phyloP scores from a whole-genome alignment of 257 asterid genomes.

The Solanum chmielewskii region DNA sequence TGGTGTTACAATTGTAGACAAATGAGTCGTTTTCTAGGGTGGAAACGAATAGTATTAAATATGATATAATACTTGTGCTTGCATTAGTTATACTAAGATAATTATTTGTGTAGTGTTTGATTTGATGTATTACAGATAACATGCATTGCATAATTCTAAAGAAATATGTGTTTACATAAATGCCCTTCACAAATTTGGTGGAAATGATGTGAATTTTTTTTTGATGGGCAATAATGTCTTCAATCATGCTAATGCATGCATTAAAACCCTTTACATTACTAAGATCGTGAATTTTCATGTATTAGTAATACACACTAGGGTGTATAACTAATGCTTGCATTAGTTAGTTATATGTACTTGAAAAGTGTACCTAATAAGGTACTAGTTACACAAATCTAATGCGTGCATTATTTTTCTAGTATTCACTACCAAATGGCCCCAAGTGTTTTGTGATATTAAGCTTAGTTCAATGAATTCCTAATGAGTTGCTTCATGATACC shows the following conservation, averaged over 20 bases:
- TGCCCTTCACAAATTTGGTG: not conserved
- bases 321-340: not conserved
- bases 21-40: not conserved
- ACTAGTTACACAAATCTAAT: not conserved
- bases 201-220: not conserved
- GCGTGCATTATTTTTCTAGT: not conserved
- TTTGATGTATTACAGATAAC: not conserved
- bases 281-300: no score
- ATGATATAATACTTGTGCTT: not conserved
- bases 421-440: not conserved
- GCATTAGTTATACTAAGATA: not conserved
- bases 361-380: not conserved
- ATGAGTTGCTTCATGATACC: not conserved
- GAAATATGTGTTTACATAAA: no score
- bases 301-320: not conserved
- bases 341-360: not conserved
- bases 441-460: not conserved
- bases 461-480: not conserved
- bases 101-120: not conserved
- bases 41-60: not conserved
- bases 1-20: not conserved
- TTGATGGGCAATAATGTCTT: not conserved
- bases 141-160: no score
- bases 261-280: not conserved
- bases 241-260: not conserved